Base-by-base conservation (phyloP, 805 yeast genomes). In the Candida germanica region DNA sequence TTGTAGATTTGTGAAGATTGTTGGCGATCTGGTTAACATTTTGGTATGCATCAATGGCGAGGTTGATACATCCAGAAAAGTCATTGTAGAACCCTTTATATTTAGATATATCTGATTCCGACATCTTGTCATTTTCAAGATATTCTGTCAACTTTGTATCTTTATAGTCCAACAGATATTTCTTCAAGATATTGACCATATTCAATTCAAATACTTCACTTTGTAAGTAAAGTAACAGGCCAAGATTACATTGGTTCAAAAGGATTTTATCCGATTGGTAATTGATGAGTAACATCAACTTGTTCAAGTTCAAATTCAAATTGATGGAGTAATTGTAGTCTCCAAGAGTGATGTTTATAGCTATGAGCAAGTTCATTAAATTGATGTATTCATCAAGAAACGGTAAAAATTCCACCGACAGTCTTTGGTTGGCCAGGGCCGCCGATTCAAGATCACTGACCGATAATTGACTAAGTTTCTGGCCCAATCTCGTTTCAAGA, bases 381-480 rank as follows among this genome's bases (percentile, higher is more conserved):
- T 80, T 77, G 55, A 88, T 80, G 43, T 83, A 73, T 49, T 87
- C 96, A 39, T 83, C 86, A 24, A 80, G 66, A 54, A 85, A 88
- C 24, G 35, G 35, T 7, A 31, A 16, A 6, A 28, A 26, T n/a
- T 26, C 15, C 4, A 29, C 29, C 16, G 19, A 10, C 5, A 6
- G 8, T 10, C 30, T 23, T 3, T 21, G 21, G n/a, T 30, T n/a
- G 15, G 17, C 13, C 5, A 6, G 23, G 18, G 33, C 38, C 16
- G 24, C 30, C 5, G 38, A 17, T 7, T 35, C 35, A 6, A 36
- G 21, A 16, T 38, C 29, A 13, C 13, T 15, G 13, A 42, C 25
- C 5, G 26, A 15, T 5, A 27, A 17, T 11, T 38, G 27, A 3
- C 29, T 15, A 9, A 37, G 15, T 8, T 27, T 38, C 17, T 40